These are phyloP conservation scores for Tillandsia leiboldiana DNA, from an alignment of 176 grass and related monocot genomes.

Conservation along the genomic window DNA sequence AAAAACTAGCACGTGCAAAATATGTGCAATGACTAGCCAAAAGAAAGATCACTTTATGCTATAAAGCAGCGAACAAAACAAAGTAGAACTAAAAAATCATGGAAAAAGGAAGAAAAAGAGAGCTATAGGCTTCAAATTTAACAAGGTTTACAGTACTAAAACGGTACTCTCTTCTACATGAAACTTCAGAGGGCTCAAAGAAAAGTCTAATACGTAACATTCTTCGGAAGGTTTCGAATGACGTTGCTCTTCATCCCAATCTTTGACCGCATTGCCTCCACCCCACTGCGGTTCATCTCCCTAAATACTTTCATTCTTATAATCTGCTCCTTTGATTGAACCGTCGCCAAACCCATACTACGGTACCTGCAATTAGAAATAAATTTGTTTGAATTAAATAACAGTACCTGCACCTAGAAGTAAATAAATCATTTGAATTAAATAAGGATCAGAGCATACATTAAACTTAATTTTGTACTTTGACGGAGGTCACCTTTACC, in stretches of 20 bases:
- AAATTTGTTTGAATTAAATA: neutral
- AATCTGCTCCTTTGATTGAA: conserved; percentile 76
- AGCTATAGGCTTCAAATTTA: no score
- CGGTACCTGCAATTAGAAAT: conserved; percentile 45
- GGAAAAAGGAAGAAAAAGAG: no score
- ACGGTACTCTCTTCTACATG: no score
- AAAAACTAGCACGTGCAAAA: no score
- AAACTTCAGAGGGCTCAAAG: no score
- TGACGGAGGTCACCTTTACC: no score
- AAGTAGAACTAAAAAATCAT: no score
- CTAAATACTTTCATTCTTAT: conserved; percentile 77
- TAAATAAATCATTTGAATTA: neutral
- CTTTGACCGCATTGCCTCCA: conserved; percentile 68
- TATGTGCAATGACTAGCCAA: no score
- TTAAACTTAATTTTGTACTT: no score
- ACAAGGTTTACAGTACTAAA: no score
- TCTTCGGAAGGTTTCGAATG: conserved; percentile 90
- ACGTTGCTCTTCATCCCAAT: conserved; percentile 92
- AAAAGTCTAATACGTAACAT: conserved; percentile 53
- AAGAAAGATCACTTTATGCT: no score
- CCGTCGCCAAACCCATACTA: conserved; percentile 78
- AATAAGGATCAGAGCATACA: neutral
- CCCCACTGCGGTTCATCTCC: conserved; percentile 56
- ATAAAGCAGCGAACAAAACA: no score
- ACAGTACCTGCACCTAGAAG: neutral